Evolutionary conservation across 768 basidiomycete species (phyloP), one percentile per base, ranked within the genome.

Genomic region (Lactarius pseudohatsudake): DNA sequence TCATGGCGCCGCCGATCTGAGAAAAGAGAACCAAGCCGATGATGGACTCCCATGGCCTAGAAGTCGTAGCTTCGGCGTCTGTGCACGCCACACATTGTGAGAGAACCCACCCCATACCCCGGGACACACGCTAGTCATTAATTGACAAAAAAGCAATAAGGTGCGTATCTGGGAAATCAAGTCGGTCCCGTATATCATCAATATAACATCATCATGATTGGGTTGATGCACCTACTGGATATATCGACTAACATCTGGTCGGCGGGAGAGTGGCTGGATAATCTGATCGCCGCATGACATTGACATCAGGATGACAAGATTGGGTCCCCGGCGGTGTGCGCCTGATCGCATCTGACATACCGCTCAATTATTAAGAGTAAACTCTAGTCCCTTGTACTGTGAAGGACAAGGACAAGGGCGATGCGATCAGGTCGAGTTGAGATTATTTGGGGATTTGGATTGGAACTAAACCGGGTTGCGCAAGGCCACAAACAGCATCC

Each of bases 261-360:
- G 50, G 50, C 26, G 50, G 50, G 26, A 53, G 13, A 53, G 50
- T 53, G 50, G 50, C 50, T 53, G 50, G 22, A 53, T 53, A 53
- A 53, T 53, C 22, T 53, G 50, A 53, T 53, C 26, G 50, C 22
- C 50, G 50, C 50, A 26, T 53, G 50, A 53, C 22, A 53, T 15
- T 53, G 22, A 13, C 22, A 36, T 13, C 36, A 53, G 22, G 50
- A 7, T 53, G 50, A 53, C 50, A 53, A 15, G 22, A 50, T 50
- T 26, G 47, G 47, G n/a, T 13, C 11, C 5, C 47, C 47, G 45
- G 50, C 50, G 22, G 22, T 5, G 50, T 53, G 50, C 50, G 50
- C 50, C 50, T 22, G 50, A 53, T n/a, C 22, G 11, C 26, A 26
- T 53, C 26, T 26, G 22, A 22, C 22, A 15, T 15, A 22, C 22